phyloP scores from a whole-genome alignment of 1,139 yeast species.

The Yamadazyma mexicana region DNA sequence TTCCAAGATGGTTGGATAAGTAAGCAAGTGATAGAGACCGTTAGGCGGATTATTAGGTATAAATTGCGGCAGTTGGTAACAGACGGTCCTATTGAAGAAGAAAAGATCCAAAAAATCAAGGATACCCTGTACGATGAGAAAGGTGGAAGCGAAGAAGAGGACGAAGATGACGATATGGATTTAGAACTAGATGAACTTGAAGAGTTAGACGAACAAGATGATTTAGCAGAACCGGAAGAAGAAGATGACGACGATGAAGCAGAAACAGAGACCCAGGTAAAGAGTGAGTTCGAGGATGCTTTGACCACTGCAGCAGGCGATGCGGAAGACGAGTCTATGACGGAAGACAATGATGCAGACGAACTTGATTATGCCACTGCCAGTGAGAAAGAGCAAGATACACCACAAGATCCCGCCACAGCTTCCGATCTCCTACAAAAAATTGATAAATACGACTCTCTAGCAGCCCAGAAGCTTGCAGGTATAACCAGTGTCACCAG shows the following conservation, averaged over 20 bases:
- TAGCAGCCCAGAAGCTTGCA: conserved; percentile 37
- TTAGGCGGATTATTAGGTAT: conserved; percentile 70
- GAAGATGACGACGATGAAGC: conserved; percentile 25
- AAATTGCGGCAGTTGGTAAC: conserved; percentile 59
- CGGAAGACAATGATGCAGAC: background rate
- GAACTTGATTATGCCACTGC: conserved; percentile 2
- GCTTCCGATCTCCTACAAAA: conserved; percentile 22
- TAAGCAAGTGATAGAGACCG: conserved; percentile 57
- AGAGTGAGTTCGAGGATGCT: conserved; percentile 19
- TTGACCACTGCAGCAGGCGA: too few relatives aligned
- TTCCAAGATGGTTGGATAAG: conserved; percentile 76
- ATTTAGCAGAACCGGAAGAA: conserved; percentile 12
- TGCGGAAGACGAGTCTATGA: too few relatives aligned
- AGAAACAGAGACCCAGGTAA: conserved; percentile 19
- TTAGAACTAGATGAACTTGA: background rate
- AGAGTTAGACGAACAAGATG: conserved; percentile 23
- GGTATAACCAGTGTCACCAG: conserved; percentile 48
- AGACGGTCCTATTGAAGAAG: conserved; percentile 41
- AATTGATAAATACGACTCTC: conserved; percentile 33
- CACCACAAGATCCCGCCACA: conserved; percentile 10
- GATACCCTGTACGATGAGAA: conserved; percentile 37
- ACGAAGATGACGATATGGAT: background rate
- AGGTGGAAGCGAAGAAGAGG: conserved; percentile 17
- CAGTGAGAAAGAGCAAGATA: conserved; percentile 19
- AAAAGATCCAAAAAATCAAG: conserved; percentile 45